Percentiles rank a stretch among this genome's conserved stretches.
Conservation (phyloP, 164 flowering plant genomes). For the Stephania yunnanensis region DNA sequence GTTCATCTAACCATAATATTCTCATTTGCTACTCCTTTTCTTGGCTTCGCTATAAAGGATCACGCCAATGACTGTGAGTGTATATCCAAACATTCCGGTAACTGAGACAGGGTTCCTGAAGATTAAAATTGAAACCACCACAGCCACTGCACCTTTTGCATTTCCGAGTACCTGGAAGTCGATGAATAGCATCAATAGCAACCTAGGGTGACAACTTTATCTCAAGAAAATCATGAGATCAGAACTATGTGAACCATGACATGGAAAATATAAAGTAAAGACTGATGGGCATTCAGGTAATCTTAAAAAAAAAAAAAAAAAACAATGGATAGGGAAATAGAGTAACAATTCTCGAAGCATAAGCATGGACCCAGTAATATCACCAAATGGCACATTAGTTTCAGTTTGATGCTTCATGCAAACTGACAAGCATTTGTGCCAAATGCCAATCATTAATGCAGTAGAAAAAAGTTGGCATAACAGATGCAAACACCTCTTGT, state of each 20-base stretch:
- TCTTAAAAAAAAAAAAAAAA: too few relatives aligned
- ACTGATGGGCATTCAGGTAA: too few relatives aligned
- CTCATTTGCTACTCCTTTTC: conserved; percentile 65
- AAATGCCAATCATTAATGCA: not conserved
- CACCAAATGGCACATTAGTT: not conserved
- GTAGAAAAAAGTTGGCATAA: too few relatives aligned
- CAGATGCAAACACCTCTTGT: too few relatives aligned
- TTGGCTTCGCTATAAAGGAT: conserved; percentile 93
- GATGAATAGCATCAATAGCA: conserved; percentile 6
- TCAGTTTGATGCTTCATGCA: not conserved
- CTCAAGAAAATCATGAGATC: not conserved
- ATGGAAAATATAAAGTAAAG: too few relatives aligned
- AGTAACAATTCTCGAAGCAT: not conserved
- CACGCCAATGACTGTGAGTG: conserved; percentile 81
- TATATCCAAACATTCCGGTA: conserved; percentile 93
- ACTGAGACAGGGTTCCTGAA: conserved; percentile 91
- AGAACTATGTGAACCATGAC: not conserved
- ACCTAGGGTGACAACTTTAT: not conserved
- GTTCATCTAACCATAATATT: not conserved
- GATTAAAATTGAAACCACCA: conserved; percentile 83
- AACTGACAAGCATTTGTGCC: not conserved
- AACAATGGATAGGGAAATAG: not conserved
- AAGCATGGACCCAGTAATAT: not conserved
- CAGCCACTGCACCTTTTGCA: conserved; percentile 97
- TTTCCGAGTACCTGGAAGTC: conserved; percentile 81